phyloP scores from a whole-genome alignment of 345 rosid species.

The Eutrema yunnanense region DNA sequence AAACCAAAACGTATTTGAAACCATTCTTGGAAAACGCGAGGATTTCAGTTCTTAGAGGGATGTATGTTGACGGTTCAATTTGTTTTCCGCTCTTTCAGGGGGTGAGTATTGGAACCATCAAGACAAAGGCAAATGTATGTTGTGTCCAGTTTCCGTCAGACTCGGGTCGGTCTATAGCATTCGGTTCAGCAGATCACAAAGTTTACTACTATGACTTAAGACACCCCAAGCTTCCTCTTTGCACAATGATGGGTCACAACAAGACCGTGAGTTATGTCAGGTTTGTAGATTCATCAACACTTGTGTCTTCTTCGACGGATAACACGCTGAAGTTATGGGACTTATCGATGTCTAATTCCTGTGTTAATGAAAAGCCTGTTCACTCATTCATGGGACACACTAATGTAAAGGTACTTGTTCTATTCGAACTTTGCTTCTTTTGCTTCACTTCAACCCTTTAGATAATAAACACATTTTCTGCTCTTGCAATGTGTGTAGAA shows the following conservation, averaged over 20 bases:
- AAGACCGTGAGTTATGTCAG: slow-evolving; percentile 94
- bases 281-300: slow-evolving; percentile 62
- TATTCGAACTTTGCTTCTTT: neutral
- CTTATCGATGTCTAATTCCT: slow-evolving; percentile 68
- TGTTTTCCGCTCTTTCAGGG: slow-evolving; percentile 59
- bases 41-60: slow-evolving; percentile 1
- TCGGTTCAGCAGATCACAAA: slow-evolving; percentile 93
- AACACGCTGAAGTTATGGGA: slow-evolving; percentile 96
- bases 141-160: slow-evolving; percentile 83
- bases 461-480: neutral
- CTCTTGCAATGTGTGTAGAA: slow-evolving; percentile 42
- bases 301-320: slow-evolving; percentile 91
- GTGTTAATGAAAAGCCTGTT: slow-evolving; percentile 62
- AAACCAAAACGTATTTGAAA: slow-evolving; percentile 48
- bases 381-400: slow-evolving; percentile 85
- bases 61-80: slow-evolving; percentile 35
- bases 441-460: neutral
- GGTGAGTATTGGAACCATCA: slow-evolving; percentile 67
- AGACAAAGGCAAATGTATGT: slow-evolving; percentile 85
- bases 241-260: slow-evolving; percentile 72
- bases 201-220: slow-evolving; percentile 88
- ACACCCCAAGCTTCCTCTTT: slow-evolving; percentile 67
- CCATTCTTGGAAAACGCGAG: slow-evolving; percentile 23
- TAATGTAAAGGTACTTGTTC: slow-evolving; percentile 80
- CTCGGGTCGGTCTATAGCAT: slow-evolving; percentile 74